Evolutionary conservation across 768 basidiomycete species (phyloP), one percentile per base, ranked within the genome.

Genomic region (Auriscalpium vulgare): DNA sequence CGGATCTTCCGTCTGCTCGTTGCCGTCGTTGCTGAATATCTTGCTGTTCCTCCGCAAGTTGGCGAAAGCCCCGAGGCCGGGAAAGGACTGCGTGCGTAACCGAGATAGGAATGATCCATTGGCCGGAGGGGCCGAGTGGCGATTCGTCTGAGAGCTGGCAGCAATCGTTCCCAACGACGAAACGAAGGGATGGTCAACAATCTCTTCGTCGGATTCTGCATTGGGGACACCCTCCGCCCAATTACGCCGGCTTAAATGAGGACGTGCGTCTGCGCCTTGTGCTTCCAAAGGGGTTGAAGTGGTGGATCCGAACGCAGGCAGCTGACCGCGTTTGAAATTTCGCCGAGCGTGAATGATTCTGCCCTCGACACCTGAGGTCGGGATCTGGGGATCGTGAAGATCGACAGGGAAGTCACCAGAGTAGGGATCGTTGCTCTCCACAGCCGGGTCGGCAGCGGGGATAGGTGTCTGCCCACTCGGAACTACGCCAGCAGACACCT

Each of bases 401-500:
- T 43, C 8, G 17, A 43, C 40, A 17, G 40, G 40, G 17, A 43
- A 14, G 40, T 43, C 40, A 5, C 40, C 40, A 43, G 40, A 14
- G 40, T 43, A 14, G 40, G 17, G 40, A 17, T 17, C 40, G 14
- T 43, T 43, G 40, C 17, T 17, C 40, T 43, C 40, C 13, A 43
- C 14, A 13, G 17, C 40, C 14, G 40, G 40, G 40, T 43, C 17
- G 3, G 14, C 38, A 44, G 53, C 53, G 37, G 59, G 35, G 21
- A 52, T 40, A 1, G 40, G 50, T 9, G 51, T 13, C 23, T 54
- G 45, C 9, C 47, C 45, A 50, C 53, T 59, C 7, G 58, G 36
- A 10, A 6, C 60, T 68, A 71, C 48, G 56, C 51, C 45, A 13
- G 57, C 37, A 17, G 51, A 34, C 37, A 40, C 34, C 58, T 81